Percentiles rank a stretch among this genome's conserved stretches.
phyloP scores from a whole-genome alignment of 176 grass and related monocot species.

The Phoenix roebelenii region DNA sequence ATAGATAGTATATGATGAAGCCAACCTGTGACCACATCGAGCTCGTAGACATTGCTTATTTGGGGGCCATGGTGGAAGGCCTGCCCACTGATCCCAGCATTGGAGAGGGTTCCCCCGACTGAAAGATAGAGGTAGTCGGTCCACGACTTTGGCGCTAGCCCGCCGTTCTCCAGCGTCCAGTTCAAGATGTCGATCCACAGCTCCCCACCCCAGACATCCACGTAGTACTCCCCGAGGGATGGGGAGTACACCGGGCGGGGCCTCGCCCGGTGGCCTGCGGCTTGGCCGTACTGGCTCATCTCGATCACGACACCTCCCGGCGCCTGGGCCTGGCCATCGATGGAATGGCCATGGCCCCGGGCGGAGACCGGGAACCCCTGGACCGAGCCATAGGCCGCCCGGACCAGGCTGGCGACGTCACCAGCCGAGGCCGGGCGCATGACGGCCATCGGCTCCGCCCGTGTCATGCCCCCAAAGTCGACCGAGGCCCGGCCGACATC shows the following conservation, averaged over 20 bases:
- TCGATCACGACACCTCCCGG: slow-evolving; percentile 67
- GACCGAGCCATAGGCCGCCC: slow-evolving; percentile 33
- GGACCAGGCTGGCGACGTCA: slow-evolving; percentile 43
- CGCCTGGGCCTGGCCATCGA: slow-evolving; percentile 69
- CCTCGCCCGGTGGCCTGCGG: background rate
- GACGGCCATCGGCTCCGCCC: slow-evolving; percentile 40
- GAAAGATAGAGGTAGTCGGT: slow-evolving; percentile 15
- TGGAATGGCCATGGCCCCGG: slow-evolving; percentile 71
- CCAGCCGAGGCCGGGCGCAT: slow-evolving; percentile 40
- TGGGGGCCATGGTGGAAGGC: slow-evolving; percentile 11
- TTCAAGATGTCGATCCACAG: slow-evolving; percentile 15
- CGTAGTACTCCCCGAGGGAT: slow-evolving; percentile 32
- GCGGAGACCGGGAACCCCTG: slow-evolving; percentile 49
- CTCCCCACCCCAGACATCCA: slow-evolving; percentile 9
- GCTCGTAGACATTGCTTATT: slow-evolving; percentile 9
- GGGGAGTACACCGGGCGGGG: slow-evolving; percentile 44
- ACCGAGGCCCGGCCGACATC: slow-evolving; percentile 34
- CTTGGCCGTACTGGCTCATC: slow-evolving; percentile 45
- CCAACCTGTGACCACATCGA: slow-evolving; percentile 5
- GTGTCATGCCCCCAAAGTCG: slow-evolving; percentile 56
- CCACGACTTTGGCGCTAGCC: slow-evolving; percentile 10
- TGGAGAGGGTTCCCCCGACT: slow-evolving; percentile 15
- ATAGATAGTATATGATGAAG: too few species aligned
- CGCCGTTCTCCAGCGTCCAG: slow-evolving; percentile 1
- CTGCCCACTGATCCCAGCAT: slow-evolving; percentile 11